These are phyloP conservation scores for Sutorius australiensis DNA, from an alignment of 768 basidiomycete species.

Conservation along the genomic window DNA sequence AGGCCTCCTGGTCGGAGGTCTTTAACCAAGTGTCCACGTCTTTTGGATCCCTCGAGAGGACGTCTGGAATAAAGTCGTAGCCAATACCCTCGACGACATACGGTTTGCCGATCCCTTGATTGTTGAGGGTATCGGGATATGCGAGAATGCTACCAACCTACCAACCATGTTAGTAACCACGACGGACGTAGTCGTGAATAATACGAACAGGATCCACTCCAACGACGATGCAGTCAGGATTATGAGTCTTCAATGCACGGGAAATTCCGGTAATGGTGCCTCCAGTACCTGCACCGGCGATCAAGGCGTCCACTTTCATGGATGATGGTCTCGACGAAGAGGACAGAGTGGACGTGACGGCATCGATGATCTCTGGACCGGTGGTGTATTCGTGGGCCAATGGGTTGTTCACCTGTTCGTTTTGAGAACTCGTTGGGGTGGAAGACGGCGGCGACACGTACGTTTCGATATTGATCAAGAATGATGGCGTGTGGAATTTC, in stretches of 20 bases:
- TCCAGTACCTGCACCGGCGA: conserved; percentile 91
- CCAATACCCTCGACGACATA: conserved; percentile 97
- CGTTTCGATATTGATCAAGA: conserved; percentile 87
- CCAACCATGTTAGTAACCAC: conserved; percentile 2
- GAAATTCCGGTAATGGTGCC: conserved; percentile 91
- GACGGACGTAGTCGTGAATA: not conserved
- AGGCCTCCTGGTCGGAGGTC: conserved; percentile 77
- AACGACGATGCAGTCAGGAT: conserved; percentile 69
- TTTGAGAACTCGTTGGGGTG: not conserved
- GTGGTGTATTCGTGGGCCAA: conserved; percentile 89
- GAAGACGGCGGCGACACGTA: conserved; percentile 31
- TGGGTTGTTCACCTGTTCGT: conserved; percentile 69
- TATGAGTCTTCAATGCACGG: conserved; percentile 71
- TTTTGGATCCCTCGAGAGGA: conserved; percentile 59
- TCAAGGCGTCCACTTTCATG: conserved; percentile 72
- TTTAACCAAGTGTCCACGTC: conserved; percentile 84
- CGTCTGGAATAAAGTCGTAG: conserved; percentile 88
- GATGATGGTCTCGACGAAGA: conserved; percentile 57
- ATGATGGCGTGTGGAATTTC: conserved; percentile 85
- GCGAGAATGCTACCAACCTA: conserved; percentile 90
- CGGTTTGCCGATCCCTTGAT: conserved; percentile 36
- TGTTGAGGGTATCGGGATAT: conserved; percentile 60
- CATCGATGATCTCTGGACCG: conserved; percentile 87
- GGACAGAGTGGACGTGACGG: conserved; percentile 63
- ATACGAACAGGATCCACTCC: conserved; percentile 82